Base-by-base conservation (phyloP, 306 rosid species). In the Dalbergia oliveri region DNA sequence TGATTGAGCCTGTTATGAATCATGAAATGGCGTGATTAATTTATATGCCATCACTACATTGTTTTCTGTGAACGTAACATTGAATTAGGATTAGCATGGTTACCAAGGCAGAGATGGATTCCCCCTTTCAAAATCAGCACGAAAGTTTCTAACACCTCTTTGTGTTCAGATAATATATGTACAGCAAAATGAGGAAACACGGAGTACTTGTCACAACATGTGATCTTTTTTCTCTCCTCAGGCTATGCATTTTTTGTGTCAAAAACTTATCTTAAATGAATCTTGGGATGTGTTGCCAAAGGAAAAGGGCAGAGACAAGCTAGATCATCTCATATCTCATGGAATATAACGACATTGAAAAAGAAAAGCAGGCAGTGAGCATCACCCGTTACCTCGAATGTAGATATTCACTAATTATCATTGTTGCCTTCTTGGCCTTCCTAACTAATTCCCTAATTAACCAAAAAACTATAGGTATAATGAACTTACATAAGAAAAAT, bases 91-190 rank as follows among this genome's bases (percentile, higher is more conserved):
- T 62, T 26, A 67, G 60, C 15, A 57, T 9, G 64, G 37, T 80
- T 88, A 92, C 98, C 94, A 77, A 85, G 26, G 84, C 82, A 89
- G 78, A 94, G 91, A 87, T 90, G 95, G 71, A 92, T 89, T 84
- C 99, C 99, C 95, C 94, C 92, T 92, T 85, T 94, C 97, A 88
- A 94, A 88, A 88, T 94, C 99, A 80, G 75, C 47, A 14, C 91
- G 88, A 49, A 94, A 83, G 85, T 70, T 88, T 80, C 69, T 90
- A 15, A 94, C 82, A 50, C 93, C 95, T 76, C 81, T 91, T 91
- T 77, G 98, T 94, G 71, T 94, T 94, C 44, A 94, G 95, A 84
- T 82, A 73, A 26, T 26, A 26, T 2, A 97, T 92, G 80, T 49
- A 82, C 6, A 73, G 41, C 80, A 89, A 61, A 79, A 69, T 77